These are phyloP conservation scores for Agaricus sinodeliciosus DNA, from an alignment of 768 basidiomycete species.

Conservation along the genomic window DNA sequence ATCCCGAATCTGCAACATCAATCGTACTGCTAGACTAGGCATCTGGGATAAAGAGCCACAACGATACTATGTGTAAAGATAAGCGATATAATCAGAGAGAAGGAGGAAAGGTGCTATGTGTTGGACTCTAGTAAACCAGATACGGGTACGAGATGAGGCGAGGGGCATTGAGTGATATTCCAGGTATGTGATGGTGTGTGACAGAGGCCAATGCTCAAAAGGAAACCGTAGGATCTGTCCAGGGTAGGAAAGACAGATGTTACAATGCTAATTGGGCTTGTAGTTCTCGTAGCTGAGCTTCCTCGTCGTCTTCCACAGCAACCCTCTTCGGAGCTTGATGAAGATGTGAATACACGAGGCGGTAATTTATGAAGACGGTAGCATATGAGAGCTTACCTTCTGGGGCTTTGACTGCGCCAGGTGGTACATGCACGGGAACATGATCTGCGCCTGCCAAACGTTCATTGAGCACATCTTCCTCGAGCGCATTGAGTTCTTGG, in stretches of 20 bases:
- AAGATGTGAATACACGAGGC: neutral
- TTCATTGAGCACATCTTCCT: slow-evolving; percentile 84
- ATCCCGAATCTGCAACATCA: no score
- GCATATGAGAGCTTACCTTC: slow-evolving; percentile 37
- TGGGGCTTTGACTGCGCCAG: slow-evolving; percentile 40
- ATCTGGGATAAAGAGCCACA: neutral
- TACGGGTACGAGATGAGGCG: neutral
- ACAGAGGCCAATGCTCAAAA: neutral
- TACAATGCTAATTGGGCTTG: slow-evolving; percentile 88
- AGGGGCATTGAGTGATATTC: slow-evolving; percentile 1
- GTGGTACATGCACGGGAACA: slow-evolving; percentile 81
- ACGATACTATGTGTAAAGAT: neutral
- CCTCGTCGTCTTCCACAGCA: slow-evolving; percentile 80
- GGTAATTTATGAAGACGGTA: neutral
- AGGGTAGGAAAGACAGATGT: slow-evolving; percentile 10
- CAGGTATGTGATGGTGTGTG: slow-evolving; percentile 13
- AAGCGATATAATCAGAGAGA: neutral
- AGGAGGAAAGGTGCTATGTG: neutral
- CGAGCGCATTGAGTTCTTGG: slow-evolving; percentile 77
- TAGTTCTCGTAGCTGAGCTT: slow-evolving; percentile 78
- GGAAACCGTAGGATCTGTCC: neutral
- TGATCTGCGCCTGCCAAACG: slow-evolving; percentile 82
- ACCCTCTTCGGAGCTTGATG: slow-evolving; percentile 23
- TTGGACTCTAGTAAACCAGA: neutral
- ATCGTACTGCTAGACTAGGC: neutral